Evolutionary conservation across 306 rosid species (phyloP).

Genomic region (Castanospermum australe): DNA sequence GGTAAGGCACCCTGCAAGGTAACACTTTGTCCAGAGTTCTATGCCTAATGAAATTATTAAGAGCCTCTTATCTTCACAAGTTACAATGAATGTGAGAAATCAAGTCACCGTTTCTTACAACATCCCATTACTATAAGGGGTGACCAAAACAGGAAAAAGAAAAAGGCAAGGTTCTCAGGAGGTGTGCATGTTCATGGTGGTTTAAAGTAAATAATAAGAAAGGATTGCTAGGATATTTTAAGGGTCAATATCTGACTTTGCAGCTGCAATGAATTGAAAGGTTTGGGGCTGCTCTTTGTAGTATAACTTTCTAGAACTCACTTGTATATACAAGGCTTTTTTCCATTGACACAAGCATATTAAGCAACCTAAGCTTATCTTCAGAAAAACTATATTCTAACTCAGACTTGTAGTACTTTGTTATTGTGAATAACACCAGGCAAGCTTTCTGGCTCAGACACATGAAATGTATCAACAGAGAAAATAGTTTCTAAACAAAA

Average conservation of each 20-base stretch:
- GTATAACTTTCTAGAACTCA: background rate
- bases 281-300: background rate
- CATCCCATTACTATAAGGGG: no score
- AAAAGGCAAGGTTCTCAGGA: no score
- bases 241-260: background rate
- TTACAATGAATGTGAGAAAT: slow-evolving; percentile 6
- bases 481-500: background rate
- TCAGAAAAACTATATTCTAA: background rate
- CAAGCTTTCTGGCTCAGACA: background rate
- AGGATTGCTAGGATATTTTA: background rate
- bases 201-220: background rate
- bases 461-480: background rate
- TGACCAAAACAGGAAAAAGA: no score
- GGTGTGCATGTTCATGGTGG: background rate
- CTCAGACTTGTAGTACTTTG: background rate
- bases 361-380: background rate
- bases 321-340: background rate
- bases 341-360: background rate
- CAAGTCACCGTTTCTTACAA: background rate
- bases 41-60: background rate
- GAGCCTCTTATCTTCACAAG: background rate
- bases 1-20: background rate
- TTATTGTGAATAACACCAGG: background rate
- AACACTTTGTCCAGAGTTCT: background rate
- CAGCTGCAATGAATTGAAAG: background rate